These are phyloP conservation scores for Pseudozyma hubeiensis DNA, from an alignment of 1,284 basidiomycete genomes.

Conservation along the genomic window DNA sequence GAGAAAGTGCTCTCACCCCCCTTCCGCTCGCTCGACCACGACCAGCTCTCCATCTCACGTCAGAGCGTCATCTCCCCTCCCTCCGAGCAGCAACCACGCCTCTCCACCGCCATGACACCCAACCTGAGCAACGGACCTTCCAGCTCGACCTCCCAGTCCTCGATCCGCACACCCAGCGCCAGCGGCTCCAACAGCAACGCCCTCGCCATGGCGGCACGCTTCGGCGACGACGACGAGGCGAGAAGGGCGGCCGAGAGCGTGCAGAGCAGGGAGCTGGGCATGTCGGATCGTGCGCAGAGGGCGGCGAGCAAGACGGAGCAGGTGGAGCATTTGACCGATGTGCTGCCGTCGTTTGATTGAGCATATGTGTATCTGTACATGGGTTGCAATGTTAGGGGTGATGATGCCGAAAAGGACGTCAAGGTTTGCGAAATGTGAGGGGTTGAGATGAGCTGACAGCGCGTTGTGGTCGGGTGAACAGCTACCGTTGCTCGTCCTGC, in stretches of 20 bases:
- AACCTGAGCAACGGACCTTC: background rate
- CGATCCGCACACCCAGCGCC: slow-evolving; percentile 8
- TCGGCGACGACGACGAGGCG: slow-evolving; percentile 20
- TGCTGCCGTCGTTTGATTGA: slow-evolving; percentile 43
- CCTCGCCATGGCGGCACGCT: slow-evolving; percentile 21
- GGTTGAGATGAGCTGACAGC: background rate
- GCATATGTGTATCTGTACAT: background rate
- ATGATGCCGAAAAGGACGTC: too few relatives aligned
- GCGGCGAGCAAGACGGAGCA: slow-evolving; percentile 39
- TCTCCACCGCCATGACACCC: background rate
- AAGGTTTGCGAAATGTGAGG: too few relatives aligned
- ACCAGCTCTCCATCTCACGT: slow-evolving; percentile 43
- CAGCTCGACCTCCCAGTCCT: slow-evolving; percentile 11
- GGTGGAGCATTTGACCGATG: slow-evolving; percentile 38
- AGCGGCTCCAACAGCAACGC: slow-evolving; percentile 13
- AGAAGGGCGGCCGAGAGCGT: slow-evolving; percentile 26
- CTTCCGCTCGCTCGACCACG: slow-evolving; percentile 54
- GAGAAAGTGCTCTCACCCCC: slow-evolving; percentile 49
- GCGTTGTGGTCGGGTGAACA: background rate
- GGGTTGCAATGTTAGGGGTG: background rate
- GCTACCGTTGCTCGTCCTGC: slow-evolving; percentile 1
- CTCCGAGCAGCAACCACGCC: slow-evolving; percentile 5
- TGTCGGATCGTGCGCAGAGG: slow-evolving; percentile 35
- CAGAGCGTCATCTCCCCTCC: slow-evolving; percentile 18
- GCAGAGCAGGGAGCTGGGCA: slow-evolving; percentile 12